Evolutionary conservation across 2,329 filamentous ascomycete species (phyloP).

Genomic region (Colletotrichum sp.): DNA sequence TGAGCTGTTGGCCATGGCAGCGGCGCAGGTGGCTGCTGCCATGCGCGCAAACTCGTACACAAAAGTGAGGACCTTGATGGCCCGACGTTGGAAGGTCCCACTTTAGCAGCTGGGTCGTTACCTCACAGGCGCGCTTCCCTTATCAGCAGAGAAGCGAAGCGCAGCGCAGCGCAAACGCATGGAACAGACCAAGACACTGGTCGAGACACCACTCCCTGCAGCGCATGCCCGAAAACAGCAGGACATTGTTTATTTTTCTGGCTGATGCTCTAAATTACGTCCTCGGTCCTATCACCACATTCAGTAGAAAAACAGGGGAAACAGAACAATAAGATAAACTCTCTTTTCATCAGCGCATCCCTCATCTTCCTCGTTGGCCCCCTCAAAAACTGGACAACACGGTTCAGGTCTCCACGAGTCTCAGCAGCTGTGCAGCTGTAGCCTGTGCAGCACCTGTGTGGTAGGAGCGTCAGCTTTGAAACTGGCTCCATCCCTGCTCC

Average conservation of each 20-base stretch:
- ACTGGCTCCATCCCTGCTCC: conserved; percentile 7
- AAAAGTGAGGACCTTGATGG: conserved; percentile 20
- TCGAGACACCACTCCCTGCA: background rate
- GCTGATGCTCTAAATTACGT: background rate
- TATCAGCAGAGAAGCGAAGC: background rate
- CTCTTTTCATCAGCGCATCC: background rate
- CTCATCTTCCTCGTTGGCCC: background rate
- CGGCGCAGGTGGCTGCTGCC: background rate
- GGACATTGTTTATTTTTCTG: background rate
- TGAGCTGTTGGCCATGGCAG: no score
- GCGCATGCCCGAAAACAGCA: background rate
- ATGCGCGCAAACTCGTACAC: background rate
- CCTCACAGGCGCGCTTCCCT: background rate
- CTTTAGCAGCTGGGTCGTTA: conserved; percentile 1
- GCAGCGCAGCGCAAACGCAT: background rate
- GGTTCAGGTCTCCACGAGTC: background rate
- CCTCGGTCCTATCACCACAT: background rate
- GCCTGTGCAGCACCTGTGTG: background rate
- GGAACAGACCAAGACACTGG: background rate
- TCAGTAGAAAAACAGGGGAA: background rate
- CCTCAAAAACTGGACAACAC: background rate
- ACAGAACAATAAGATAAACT: background rate
- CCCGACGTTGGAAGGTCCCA: background rate
- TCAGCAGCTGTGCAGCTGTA: background rate
- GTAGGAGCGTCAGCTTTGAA: background rate